Conservation (phyloP, 352 stramenopile species). For the Phytophthora cryptogea region DNA sequence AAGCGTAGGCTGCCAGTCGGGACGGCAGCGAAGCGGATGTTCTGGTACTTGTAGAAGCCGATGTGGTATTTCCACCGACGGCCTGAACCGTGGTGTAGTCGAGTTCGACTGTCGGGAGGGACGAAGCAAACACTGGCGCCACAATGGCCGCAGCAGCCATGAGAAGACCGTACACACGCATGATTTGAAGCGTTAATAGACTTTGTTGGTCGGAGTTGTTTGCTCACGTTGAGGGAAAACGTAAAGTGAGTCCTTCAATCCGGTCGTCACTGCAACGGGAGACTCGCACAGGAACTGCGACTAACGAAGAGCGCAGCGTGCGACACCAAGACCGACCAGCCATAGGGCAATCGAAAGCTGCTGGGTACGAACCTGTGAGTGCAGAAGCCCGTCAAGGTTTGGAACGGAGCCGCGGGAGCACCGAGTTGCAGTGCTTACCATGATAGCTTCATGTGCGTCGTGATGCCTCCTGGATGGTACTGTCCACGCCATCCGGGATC, state of each 20-base stretch:
- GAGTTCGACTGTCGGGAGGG: slow-evolving; percentile 13
- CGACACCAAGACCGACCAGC: neutral
- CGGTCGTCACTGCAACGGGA: neutral
- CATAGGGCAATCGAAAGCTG: neutral
- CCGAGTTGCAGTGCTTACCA: slow-evolving; percentile 4
- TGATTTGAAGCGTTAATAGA: neutral
- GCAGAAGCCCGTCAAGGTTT: slow-evolving; percentile 5
- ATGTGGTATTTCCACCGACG: slow-evolving; percentile 16
- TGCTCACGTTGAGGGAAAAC: slow-evolving; percentile 11
- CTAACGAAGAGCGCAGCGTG: neutral
- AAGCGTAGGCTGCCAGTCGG: slow-evolving; percentile 17
- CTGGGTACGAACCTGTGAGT: slow-evolving; percentile 2
- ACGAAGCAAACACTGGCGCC: slow-evolving; percentile 6
- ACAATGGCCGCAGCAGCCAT: neutral
- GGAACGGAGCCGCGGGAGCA: neutral
- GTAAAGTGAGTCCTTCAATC: slow-evolving; percentile 7
- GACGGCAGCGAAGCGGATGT: slow-evolving; percentile 21
- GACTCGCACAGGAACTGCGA: neutral
- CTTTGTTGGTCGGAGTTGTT: neutral
- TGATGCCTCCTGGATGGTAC: slow-evolving; percentile 3
- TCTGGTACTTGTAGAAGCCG: slow-evolving; percentile 28
- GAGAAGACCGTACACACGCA: slow-evolving; percentile 17
- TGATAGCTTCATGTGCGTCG: neutral
- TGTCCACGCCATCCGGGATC: slow-evolving; percentile 9
- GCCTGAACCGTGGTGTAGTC: slow-evolving; percentile 24